Evolutionary conservation across 495 filamentous ascomycete species (phyloP).

Genomic region (Lophiotrema nucula): DNA sequence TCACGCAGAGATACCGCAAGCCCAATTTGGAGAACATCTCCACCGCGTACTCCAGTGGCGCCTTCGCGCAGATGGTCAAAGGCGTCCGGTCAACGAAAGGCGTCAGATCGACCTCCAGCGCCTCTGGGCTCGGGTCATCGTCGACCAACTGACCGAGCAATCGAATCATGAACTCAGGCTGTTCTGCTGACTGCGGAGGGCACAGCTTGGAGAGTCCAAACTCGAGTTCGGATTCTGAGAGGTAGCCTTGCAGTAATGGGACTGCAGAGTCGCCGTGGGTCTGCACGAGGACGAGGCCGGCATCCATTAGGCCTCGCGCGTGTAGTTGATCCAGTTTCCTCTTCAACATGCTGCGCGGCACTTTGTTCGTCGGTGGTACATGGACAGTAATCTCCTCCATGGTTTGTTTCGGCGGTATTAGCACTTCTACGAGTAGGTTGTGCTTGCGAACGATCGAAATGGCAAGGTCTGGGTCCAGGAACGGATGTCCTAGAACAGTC

Average conservation of each 20-base stretch:
- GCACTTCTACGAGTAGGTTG: constrained; percentile 44
- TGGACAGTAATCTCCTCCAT: constrained; percentile 57
- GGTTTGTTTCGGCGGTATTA: constrained; percentile 53
- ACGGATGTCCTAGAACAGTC: constrained; percentile 56
- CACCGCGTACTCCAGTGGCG: constrained; percentile 57
- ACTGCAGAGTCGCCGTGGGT: constrained; percentile 9
- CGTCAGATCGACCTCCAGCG: constrained; percentile 44
- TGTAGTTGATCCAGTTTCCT: constrained; percentile 50
- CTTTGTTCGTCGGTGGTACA: constrained; percentile 46
- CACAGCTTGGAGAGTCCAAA: constrained; percentile 49
- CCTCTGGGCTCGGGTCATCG: constrained; percentile 18
- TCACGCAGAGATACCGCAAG: constrained; percentile 51
- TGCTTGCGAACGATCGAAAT: constrained; percentile 44
- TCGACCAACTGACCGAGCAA: constrained; percentile 43
- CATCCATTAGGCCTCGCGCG: constrained; percentile 54
- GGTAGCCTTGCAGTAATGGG: constrained; percentile 49
- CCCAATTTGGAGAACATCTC: constrained; percentile 61
- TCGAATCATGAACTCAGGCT: constrained; percentile 41
- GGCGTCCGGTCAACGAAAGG: constrained; percentile 56
- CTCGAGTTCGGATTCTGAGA: constrained; percentile 55
- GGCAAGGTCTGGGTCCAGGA: constrained; percentile 53
- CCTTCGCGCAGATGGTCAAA: constrained; percentile 49
- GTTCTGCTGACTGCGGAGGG: constrained; percentile 15
- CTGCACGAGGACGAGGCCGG: constrained; percentile 56
- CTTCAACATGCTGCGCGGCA: constrained; percentile 44